Conservation (phyloP, 306 rosid species). For the Spatholobus suberectus region DNA sequence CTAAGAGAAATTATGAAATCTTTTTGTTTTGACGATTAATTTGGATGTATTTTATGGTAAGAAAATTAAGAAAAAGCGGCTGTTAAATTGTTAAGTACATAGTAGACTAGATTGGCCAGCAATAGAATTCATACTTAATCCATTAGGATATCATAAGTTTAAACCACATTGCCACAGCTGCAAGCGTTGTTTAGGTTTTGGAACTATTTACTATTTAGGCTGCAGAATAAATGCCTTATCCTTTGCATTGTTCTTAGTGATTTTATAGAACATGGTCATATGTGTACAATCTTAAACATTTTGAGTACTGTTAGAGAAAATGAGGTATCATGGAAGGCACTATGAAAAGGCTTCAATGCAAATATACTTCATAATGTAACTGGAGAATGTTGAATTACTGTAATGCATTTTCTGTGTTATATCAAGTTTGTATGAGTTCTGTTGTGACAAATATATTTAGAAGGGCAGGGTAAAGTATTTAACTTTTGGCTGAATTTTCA, state of each 20-base stretch:
- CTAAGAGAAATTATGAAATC: background rate
- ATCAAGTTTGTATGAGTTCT: conserved; percentile 17
- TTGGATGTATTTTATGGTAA: too few species aligned
- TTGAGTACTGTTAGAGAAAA: too few species aligned
- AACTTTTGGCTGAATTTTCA: conserved; percentile 28
- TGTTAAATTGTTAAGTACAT: background rate
- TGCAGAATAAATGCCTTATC: too few species aligned
- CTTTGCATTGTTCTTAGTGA: conserved; percentile 6
- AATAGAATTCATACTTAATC: too few species aligned
- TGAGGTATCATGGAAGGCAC: background rate
- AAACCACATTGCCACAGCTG: too few species aligned
- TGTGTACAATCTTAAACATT: too few species aligned
- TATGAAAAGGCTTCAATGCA: background rate
- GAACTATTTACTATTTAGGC: too few species aligned
- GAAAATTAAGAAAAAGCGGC: background rate
- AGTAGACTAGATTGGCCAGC: too few species aligned
- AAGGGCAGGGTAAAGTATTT: background rate
- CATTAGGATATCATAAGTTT: too few species aligned
- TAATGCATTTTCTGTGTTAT: background rate
- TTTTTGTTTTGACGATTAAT: too few species aligned
- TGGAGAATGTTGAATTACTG: conserved; percentile 8
- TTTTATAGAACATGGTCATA: background rate
- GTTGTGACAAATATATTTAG: background rate
- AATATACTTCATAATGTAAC: conserved; percentile 21
- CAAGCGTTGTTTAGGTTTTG: too few species aligned